These are phyloP conservation scores for Chernovozyma aurita DNA, from an alignment of 1,139 yeast genomes.

Conservation along the genomic window DNA sequence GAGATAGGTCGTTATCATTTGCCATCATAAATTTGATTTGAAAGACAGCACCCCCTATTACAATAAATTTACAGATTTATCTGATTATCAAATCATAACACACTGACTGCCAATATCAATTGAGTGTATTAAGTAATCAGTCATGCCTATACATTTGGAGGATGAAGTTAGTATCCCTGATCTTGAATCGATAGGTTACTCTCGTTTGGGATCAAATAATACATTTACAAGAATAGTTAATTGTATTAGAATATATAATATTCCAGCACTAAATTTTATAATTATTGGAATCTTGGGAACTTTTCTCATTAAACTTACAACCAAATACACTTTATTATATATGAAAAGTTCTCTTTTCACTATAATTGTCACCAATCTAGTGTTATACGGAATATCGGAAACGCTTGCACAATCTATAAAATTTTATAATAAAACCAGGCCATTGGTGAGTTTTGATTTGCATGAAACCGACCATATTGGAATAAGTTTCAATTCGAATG, in stretches of 20 bases:
- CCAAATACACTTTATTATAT: constrained; percentile 61
- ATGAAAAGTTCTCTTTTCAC: constrained; percentile 66
- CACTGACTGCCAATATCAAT: too few relatives aligned
- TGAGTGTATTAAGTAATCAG: too few relatives aligned
- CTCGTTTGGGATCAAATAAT: constrained; percentile 6
- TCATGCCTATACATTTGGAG: constrained; percentile 23
- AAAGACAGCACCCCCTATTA: too few relatives aligned
- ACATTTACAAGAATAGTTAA: constrained; percentile 26
- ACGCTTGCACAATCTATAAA: constrained; percentile 76
- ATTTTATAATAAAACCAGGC: constrained; percentile 24
- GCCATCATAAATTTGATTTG: too few relatives aligned
- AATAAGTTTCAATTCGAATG: constrained; percentile 12
- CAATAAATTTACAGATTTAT: too few relatives aligned
- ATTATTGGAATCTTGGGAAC: constrained; percentile 46
- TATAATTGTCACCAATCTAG: constrained; percentile 75
- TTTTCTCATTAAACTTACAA: constrained; percentile 49
- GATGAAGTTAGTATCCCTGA: constrained; percentile 9
- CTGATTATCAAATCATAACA: too few relatives aligned
- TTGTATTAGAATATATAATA: constrained; percentile 31
- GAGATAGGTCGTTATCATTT: too few relatives aligned
- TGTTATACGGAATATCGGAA: constrained; percentile 85
- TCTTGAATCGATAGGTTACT: constrained; percentile 5
- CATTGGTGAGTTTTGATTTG: constrained; percentile 19
- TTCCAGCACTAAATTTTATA: constrained; percentile 52
- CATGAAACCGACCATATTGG: constrained; percentile 12